Conservation (phyloP, 495 filamentous ascomycete species). For the Talaromyces wortmannii region DNA sequence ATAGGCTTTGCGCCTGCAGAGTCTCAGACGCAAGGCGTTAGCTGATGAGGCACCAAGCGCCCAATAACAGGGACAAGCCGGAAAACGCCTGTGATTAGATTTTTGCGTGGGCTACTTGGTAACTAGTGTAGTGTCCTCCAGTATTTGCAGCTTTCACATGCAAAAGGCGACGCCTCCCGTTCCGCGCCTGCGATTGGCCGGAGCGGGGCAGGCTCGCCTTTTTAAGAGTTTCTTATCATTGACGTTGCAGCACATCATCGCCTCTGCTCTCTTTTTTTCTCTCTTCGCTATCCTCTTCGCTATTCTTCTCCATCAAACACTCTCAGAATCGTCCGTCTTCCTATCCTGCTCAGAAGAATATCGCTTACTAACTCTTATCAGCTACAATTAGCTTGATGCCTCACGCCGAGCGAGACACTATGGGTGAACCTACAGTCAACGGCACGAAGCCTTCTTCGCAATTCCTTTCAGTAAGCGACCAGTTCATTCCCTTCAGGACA, state of each 20-base stretch:
- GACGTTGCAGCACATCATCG: constrained; percentile 7
- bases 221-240: neutral
- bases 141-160: neutral
- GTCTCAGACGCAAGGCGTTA: no score
- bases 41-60: no score
- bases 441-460: constrained; percentile 60
- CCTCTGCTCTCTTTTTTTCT: neutral
- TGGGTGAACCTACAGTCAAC: constrained; percentile 51
- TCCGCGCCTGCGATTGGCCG: neutral
- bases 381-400: constrained; percentile 23
- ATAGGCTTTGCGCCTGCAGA: no score
- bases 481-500: neutral
- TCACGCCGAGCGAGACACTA: constrained; percentile 34
- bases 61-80: no score
- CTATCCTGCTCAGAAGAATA: no score
- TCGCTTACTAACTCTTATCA: no score
- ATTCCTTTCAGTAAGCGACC: constrained; percentile 50
- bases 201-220: neutral
- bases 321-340: neutral
- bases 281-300: neutral
- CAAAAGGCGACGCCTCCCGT: neutral
- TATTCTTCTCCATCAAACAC: neutral
- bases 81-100: no score
- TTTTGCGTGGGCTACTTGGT: no score
- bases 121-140: no score